phyloP scores from a whole-genome alignment of 345 rosid species.

The Syzygium aqueum region DNA sequence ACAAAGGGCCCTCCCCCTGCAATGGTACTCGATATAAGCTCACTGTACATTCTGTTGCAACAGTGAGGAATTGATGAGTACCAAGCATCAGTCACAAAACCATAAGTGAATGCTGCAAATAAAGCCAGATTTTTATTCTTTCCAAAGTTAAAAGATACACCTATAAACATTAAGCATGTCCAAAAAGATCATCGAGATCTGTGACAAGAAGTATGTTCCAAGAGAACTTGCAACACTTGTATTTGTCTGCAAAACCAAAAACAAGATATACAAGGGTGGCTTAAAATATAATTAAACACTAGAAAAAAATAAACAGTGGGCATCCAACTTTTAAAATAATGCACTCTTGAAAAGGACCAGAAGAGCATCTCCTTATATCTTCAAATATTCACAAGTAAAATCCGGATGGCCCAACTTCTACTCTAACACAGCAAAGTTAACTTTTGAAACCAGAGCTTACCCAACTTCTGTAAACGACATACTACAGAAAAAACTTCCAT shows the following conservation, averaged over 20 bases:
- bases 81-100: background rate
- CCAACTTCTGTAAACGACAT: background rate
- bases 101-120: background rate
- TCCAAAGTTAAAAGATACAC: conserved; percentile 21
- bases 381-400: background rate
- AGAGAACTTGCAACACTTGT: conserved; percentile 94
- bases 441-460: background rate
- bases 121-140: background rate
- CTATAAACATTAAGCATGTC: conserved; percentile 99
- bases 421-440: background rate
- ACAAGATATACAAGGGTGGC: background rate
- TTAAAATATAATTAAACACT: background rate
- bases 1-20: conserved; percentile 91
- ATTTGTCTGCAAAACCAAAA: conserved; percentile 64
- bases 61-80: background rate
- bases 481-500: background rate
- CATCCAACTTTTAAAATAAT: background rate
- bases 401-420: background rate
- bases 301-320: background rate
- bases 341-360: background rate
- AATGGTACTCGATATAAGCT: conserved; percentile 90
- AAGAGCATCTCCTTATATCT: background rate
- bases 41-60: conserved; percentile 94
- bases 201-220: conserved; percentile 83
- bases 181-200: conserved; percentile 83